Percentiles rank a stretch among this genome's conserved stretches.
Conservation (phyloP, 371 early-diverging fungal genomes). For the Apophysomyces elegans region DNA sequence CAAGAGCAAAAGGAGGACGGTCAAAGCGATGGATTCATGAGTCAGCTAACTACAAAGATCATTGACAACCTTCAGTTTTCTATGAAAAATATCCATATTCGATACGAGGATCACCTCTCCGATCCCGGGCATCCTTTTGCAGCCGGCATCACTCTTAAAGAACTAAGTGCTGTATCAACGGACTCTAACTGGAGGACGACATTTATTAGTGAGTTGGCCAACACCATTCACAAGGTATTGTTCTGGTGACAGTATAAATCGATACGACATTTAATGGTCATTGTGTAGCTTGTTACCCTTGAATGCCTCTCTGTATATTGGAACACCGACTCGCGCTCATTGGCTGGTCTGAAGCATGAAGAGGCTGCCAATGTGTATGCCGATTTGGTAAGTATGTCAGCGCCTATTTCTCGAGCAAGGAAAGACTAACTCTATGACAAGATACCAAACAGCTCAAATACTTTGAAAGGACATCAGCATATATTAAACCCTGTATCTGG, state of each 20-base stretch:
- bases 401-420: not conserved
- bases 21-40: constrained; percentile 63
- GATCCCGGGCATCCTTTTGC: constrained; percentile 72
- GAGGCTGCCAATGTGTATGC: constrained; percentile 61
- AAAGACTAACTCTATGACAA: constrained; percentile 12
- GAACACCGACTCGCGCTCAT: constrained; percentile 79
- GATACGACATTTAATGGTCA: no score
- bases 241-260: no score
- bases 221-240: constrained; percentile 69
- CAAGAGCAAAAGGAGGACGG: constrained; percentile 65
- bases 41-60: constrained; percentile 78
- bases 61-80: constrained; percentile 88
- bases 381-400: constrained; percentile 44
- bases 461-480: constrained; percentile 71
- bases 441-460: constrained; percentile 66
- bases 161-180: constrained; percentile 83
- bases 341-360: constrained; percentile 56
- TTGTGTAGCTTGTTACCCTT: constrained; percentile 67
- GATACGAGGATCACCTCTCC: constrained; percentile 80
- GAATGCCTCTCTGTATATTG: constrained; percentile 89
- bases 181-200: constrained; percentile 75
- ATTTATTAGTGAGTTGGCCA: constrained; percentile 68
- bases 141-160: constrained; percentile 78
- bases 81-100: constrained; percentile 87
- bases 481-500: constrained; percentile 96